Conservation (phyloP, 2,329 filamentous ascomycete genomes). For the Pestalotiopsis sp. region DNA sequence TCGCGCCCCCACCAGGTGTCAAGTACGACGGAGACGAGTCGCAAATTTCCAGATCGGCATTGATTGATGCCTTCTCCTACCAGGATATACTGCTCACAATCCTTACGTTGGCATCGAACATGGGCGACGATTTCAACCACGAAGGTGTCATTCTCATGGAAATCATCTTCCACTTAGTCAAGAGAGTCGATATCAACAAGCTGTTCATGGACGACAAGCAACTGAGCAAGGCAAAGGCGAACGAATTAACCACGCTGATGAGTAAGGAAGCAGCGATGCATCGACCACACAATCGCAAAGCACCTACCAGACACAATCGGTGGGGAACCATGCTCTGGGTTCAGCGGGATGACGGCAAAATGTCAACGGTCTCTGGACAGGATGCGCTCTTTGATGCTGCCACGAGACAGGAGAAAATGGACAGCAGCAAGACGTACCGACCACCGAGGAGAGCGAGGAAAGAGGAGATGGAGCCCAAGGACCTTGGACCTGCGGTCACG, state of each 20-base stretch:
- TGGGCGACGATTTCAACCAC: constrained; percentile 88
- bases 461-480: constrained; percentile 66
- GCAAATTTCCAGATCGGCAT: constrained; percentile 83
- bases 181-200: constrained; percentile 81
- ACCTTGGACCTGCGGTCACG: constrained; percentile 74
- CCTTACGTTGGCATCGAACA: constrained; percentile 86
- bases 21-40: constrained; percentile 86
- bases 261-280: constrained; percentile 85
- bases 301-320: constrained; percentile 85
- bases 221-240: constrained; percentile 66
- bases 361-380: constrained; percentile 87
- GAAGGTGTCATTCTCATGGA: constrained; percentile 92
- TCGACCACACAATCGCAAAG: constrained; percentile 73
- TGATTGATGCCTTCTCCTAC: constrained; percentile 85
- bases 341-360: constrained; percentile 80
- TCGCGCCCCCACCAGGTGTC: constrained; percentile 72
- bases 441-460: constrained; percentile 69
- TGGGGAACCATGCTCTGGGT: constrained; percentile 99
- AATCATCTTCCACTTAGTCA: constrained; percentile 88
- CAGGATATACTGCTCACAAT: constrained; percentile 89
- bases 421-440: constrained; percentile 86
- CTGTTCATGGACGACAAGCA: constrained; percentile 83
- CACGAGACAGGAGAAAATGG: constrained; percentile 82
- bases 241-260: constrained; percentile 76
- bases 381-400: constrained; percentile 76